Evolutionary conservation across 148 eudicot genomes (phyloP), one percentile per base, ranked within the genome.

Genomic region (Camellia granthamiana): DNA sequence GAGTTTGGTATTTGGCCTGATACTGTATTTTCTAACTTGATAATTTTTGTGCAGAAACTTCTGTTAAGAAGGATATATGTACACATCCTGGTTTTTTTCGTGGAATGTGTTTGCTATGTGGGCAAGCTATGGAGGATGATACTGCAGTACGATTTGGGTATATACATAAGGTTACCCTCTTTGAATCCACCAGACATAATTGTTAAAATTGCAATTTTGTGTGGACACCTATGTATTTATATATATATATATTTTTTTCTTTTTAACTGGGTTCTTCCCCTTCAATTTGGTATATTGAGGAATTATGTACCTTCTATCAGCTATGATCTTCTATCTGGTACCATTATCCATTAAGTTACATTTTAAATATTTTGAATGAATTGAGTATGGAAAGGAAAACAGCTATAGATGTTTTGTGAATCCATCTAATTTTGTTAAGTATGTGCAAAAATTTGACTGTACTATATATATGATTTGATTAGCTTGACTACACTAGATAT

Each of bases 71-170:
- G 68, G 68, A 64, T 23, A 64, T 13, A 19, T 64, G 68, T 23
- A 15, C 42, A 19, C 68, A 64, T 19, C 68, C 68, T 19, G 68
- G 68, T 64, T 64, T 64, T 8, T 10, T 64, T 64, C 21, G 68
- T 19, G 68, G 68, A 64, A 5, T 64, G 68, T 64, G 41, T 64
- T 10, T 64, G 38, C 0, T 64, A 7, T 64, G 68, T 23, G 68
- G 68, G 68, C 68, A 64, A 82, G 86, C 41, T 64, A 68, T 81
- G 73, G 94, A 89, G 72, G 88, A 84, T 79, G 70, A 41, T 72
- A 83, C 84, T 77, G 94, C 94, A 73, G 93, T 92, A 77, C 85
- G 90, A 77, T 82, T 92, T 78, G 85, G 88, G 4, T 94, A 92
- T 83, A 92, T 94, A 75, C 90, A 92, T 52, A 87, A 95, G 98